Evolutionary conservation across 345 rosid genomes (phyloP), one percentile per base, ranked within the genome.

Genomic region (Linum trigynum): DNA sequence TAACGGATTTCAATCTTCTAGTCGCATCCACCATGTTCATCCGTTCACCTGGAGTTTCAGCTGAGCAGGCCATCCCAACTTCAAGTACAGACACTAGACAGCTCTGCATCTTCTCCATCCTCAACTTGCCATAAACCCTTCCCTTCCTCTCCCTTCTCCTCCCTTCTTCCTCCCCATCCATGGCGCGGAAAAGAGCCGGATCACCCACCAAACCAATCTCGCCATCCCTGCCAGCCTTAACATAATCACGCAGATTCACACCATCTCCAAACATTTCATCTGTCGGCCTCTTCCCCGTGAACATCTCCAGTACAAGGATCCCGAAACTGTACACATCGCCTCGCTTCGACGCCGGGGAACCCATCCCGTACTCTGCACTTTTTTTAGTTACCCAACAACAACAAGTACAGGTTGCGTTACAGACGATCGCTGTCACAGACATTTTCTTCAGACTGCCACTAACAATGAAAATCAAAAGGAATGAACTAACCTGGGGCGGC

Each of bases 281-380:
- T 9, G 71, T 72, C 2, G 71, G 71, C 57, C 64, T 72, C 35
- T 45, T 72, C 8, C 64, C 70, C 1, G 70, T 55, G 16, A 67
- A 23, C 59, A 62, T 72, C 58, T 62, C 71, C 17, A 62, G 64
- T 36, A 62, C 9, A 32, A 66, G 61, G 55, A 67, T 56, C 11
- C 71, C 60, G 11, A 17, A 72, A 23, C 71, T 15, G 57, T 72
- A 56, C 39, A 67, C 16, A 5, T 66, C 71, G 2, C 75, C 71
- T 7, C 55, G 41, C 35, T 1, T 32, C 35, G 75, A 62, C 17
- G 37, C 37, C 15, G 1, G 11, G 17, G 37, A 23, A 10, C 64
- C 60, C 67, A 62, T 72, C 39, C 67, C 64, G 16, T 57, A 72
- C 36, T 67, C 61, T 66, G 32, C 55, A 56, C 7, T 3, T 2